Conservation (phyloP, 257 asterid genomes). For the Scutellaria minor region DNA sequence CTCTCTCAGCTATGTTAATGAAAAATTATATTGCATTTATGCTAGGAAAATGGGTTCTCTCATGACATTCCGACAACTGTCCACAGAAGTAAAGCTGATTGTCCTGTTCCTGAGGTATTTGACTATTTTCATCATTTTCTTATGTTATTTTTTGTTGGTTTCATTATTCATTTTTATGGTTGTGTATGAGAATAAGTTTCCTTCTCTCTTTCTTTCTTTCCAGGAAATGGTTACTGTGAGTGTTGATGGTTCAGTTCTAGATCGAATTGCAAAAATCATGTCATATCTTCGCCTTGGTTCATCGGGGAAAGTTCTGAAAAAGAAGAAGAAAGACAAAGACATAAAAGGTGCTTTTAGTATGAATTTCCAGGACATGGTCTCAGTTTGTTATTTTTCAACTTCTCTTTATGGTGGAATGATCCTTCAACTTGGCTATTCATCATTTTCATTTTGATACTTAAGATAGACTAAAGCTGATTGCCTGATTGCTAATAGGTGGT, state of each 20-base stretch:
- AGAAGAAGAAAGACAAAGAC: constrained; percentile 94
- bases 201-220: constrained; percentile 28
- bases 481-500: constrained; percentile 21
- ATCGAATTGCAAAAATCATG: constrained; percentile 96
- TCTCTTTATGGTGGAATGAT: constrained; percentile 16
- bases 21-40: constrained; percentile 33
- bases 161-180: constrained; percentile 16
- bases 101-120: constrained; percentile 95
- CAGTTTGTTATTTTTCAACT: constrained; percentile 16
- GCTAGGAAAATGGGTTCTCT: constrained; percentile 84
- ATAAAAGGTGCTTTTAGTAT: constrained; percentile 62
- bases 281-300: constrained; percentile 99
- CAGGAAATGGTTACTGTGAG: constrained; percentile 98
- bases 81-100: constrained; percentile 97
- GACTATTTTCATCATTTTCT: neutral
- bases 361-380: constrained; percentile 19
- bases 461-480: constrained; percentile 1
- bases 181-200: constrained; percentile 22
- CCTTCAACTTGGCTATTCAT: constrained; percentile 15
- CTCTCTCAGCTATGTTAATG: constrained; percentile 11
- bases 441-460: constrained; percentile 15
- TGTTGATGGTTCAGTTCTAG: constrained; percentile 96
- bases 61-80: constrained; percentile 97
- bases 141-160: constrained; percentile 24
- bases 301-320: constrained; percentile 96